Evolutionary conservation across 1,139 yeast genomes (phyloP).

Genomic region (Candida mesenterica): DNA sequence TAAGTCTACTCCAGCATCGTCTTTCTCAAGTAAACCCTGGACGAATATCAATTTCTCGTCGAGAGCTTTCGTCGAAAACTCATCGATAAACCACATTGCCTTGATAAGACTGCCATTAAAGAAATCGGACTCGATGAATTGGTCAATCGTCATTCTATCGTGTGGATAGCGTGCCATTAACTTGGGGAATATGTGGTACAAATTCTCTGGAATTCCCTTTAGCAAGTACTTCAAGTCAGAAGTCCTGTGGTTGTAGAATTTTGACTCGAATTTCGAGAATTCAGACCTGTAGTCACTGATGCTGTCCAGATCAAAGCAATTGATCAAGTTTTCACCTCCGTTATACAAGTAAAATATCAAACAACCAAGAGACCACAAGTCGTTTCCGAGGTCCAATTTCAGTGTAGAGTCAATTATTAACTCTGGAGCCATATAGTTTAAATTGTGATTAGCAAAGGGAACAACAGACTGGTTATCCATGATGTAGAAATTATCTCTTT

Average conservation of each 20-base stretch:
- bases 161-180: constrained; percentile 44
- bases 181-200: constrained; percentile 32
- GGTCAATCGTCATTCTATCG: constrained; percentile 48
- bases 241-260: constrained; percentile 43
- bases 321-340: constrained; percentile 44
- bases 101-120: constrained; percentile 83
- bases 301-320: constrained; percentile 48
- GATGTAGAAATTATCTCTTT: constrained; percentile 53
- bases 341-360: constrained; percentile 66
- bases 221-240: constrained; percentile 49
- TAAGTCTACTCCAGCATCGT: constrained; percentile 6
- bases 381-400: constrained; percentile 63
- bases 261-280: constrained; percentile 39
- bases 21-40: constrained; percentile 51
- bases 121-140: constrained; percentile 51
- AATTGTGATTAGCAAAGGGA: constrained; percentile 73
- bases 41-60: constrained; percentile 71
- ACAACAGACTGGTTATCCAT: constrained; percentile 71
- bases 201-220: constrained; percentile 38
- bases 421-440: constrained; percentile 79
- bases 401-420: constrained; percentile 54
- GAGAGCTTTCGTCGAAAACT: constrained; percentile 69
- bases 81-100: constrained; percentile 81
- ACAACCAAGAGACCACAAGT: constrained; percentile 80
- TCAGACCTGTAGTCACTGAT: constrained; percentile 49